phyloP scores from a whole-genome alignment of 306 rosid genomes.

The Leucaena leucocephala region DNA sequence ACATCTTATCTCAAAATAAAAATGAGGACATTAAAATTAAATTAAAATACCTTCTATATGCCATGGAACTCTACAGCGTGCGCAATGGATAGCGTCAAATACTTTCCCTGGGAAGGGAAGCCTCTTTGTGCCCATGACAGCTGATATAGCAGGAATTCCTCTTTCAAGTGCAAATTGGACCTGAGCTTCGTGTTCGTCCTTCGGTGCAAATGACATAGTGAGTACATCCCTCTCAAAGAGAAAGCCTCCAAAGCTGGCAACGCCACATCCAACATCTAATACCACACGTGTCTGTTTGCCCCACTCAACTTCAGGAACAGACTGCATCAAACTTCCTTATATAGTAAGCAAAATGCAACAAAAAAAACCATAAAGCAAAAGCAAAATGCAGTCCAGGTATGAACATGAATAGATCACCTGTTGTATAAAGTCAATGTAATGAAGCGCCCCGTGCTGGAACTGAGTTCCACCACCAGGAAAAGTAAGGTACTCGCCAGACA shows the following conservation, averaged over 20 bases:
- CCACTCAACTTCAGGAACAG: constrained; percentile 81
- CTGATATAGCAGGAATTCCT: constrained; percentile 96
- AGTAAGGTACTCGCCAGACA: constrained; percentile 85
- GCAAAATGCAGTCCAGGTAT: constrained; percentile 22
- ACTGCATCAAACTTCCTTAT: constrained; percentile 51
- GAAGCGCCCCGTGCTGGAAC: constrained; percentile 95
- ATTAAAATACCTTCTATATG: constrained; percentile 81
- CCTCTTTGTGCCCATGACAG: constrained; percentile 97
- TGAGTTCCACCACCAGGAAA: constrained; percentile 99
- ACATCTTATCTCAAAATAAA: no score
- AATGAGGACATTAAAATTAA: no score
- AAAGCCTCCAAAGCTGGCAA: constrained; percentile 98
- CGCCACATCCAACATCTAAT: constrained; percentile 98
- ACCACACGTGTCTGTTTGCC: constrained; percentile 85
- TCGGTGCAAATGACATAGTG: constrained; percentile 95
- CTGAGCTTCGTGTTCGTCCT: constrained; percentile 99
- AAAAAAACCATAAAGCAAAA: not conserved
- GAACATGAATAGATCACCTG: constrained; percentile 52
- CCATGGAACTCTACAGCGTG: constrained; percentile 99
- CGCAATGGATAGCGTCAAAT: constrained; percentile 87
- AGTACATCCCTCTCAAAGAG: constrained; percentile 90
- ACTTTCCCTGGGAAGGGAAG: constrained; percentile 92
- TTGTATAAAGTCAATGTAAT: constrained; percentile 85
- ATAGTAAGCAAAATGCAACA: constrained; percentile 40
- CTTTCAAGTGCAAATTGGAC: constrained; percentile 99